A percentile compares a stretch with the other conserved stretches of the same genome.
phyloP scores from a whole-genome alignment of 805 yeast species.

The Starmerella stigmatis region DNA sequence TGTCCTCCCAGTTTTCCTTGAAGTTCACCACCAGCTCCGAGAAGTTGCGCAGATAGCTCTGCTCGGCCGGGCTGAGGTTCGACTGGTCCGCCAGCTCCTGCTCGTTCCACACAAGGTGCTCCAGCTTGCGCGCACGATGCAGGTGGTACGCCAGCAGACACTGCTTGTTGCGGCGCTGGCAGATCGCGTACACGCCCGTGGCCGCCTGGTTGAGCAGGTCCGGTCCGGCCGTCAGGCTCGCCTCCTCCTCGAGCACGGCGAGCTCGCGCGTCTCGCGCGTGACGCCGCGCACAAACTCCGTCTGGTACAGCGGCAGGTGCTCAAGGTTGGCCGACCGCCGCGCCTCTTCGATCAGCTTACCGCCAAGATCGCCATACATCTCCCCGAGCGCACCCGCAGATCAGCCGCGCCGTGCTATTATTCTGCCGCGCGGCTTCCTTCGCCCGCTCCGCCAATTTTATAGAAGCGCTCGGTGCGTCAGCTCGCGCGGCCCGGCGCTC shows the following conservation, averaged over 20 bases:
- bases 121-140: constrained; percentile 57
- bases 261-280: constrained; percentile 52
- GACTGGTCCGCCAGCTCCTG: constrained; percentile 30
- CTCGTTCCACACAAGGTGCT: constrained; percentile 57
- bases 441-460: too few relatives aligned
- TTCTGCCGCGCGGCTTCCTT: too few relatives aligned
- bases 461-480: too few relatives aligned
- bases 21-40: constrained; percentile 60
- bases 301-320: constrained; percentile 57
- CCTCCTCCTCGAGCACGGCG: constrained; percentile 37
- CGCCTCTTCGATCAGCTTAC: constrained; percentile 76
- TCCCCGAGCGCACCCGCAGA: not conserved
- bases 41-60: constrained; percentile 62
- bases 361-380: constrained; percentile 87
- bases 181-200: constrained; percentile 54
- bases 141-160: constrained; percentile 77
- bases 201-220: constrained; percentile 30
- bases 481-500: not conserved
- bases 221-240: constrained; percentile 41
- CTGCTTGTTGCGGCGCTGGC: constrained; percentile 80
- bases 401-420: too few relatives aligned
- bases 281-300: constrained; percentile 58
- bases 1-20: constrained; percentile 68
- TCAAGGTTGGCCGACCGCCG: constrained; percentile 62
- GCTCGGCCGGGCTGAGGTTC: constrained; percentile 64